Base-by-base conservation (phyloP, 306 rosid species). In the Fagus crenata region DNA sequence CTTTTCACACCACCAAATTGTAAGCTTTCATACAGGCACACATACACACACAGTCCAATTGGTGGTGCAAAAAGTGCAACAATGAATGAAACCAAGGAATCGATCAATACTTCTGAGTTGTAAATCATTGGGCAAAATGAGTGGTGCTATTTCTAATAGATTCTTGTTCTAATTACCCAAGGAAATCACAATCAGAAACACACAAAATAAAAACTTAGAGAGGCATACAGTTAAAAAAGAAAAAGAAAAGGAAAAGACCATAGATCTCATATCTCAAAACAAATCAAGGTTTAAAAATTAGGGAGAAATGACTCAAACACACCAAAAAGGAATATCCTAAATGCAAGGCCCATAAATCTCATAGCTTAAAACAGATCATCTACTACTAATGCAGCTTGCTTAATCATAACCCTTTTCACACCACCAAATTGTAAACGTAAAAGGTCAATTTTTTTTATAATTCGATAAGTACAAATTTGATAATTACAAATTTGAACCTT, bases 281-380 rank as follows among this genome's bases (percentile, higher is more conserved):
- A 9, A 12, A 46, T 46, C 14, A 46, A 46, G 51, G 51, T 46
- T 9, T 46, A 46, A 3, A 9, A 13, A 9, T 46, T 46, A 9
- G 13, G 2, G 14, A 9, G 51, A 2, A 46, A 46, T 46, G 14
- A 46, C 14, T 46, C 51, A 0, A 46, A 46, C 8, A 31, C 17
- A 69, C 32, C n/a, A 5, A 31, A 46, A 46, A 7, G 28, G 67
- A 59, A 7, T 3, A 12, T 9, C 14, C 17, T 61, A 33, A 33
- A 61, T 32, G 42, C 8, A 61, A 61, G 6, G 41, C 9, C 68
- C 42, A 12, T 18, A 5, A n/a, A 61, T 61, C 42, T 61, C 68
- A 61, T 33, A 61, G 68, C 68, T 33, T 33, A 33, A 17, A 13
- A 61, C n/a, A 61, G 68, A 61, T 61, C 68, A 61, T 61, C 68